Evolutionary conservation across 345 rosid species (phyloP).

Genomic region (Bruguiera parviflora): DNA sequence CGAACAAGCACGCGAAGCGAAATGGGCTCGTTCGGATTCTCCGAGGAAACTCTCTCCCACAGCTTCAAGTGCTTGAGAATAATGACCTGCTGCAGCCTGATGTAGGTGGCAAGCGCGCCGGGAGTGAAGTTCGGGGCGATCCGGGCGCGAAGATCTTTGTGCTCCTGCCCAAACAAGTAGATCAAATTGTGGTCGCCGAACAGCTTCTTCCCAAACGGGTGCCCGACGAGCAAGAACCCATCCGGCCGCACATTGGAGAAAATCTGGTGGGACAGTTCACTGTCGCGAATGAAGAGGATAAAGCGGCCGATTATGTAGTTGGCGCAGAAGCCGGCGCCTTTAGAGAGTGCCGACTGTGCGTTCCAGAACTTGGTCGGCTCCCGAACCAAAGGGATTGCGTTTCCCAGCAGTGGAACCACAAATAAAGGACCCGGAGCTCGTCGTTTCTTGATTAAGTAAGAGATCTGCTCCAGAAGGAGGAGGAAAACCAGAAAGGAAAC

Average conservation of each 20-base stretch:
- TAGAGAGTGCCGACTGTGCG: slow-evolving; percentile 38
- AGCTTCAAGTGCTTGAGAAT: slow-evolving; percentile 52
- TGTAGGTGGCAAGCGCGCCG: slow-evolving; percentile 70
- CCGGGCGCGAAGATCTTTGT: slow-evolving; percentile 71
- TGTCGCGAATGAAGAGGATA: slow-evolving; percentile 53
- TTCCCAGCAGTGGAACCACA: slow-evolving; percentile 65
- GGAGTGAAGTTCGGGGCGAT: slow-evolving; percentile 83
- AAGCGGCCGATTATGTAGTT: slow-evolving; percentile 69
- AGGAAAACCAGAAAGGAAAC: slow-evolving; percentile 31
- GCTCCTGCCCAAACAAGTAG: slow-evolving; percentile 80
- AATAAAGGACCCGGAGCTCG: slow-evolving; percentile 55
- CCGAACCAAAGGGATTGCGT: slow-evolving; percentile 45
- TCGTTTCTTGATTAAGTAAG: slow-evolving; percentile 56
- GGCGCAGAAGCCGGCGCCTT: slow-evolving; percentile 49
- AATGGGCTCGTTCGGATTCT: slow-evolving; percentile 16
- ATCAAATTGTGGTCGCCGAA: slow-evolving; percentile 86
- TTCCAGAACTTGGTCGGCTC: slow-evolving; percentile 78
- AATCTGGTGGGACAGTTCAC: slow-evolving; percentile 63
- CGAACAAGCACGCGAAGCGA: slow-evolving; percentile 51
- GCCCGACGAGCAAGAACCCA: slow-evolving; percentile 71
- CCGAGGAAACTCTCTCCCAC: slow-evolving; percentile 41
- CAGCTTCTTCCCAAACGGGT: slow-evolving; percentile 81
- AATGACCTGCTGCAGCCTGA: slow-evolving; percentile 54
- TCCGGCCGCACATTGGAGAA: slow-evolving; percentile 82
- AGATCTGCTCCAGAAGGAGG: slow-evolving; percentile 49